Conservation (phyloP, 2,329 filamentous ascomycete genomes). For the Chalaropsis ovoidea region DNA sequence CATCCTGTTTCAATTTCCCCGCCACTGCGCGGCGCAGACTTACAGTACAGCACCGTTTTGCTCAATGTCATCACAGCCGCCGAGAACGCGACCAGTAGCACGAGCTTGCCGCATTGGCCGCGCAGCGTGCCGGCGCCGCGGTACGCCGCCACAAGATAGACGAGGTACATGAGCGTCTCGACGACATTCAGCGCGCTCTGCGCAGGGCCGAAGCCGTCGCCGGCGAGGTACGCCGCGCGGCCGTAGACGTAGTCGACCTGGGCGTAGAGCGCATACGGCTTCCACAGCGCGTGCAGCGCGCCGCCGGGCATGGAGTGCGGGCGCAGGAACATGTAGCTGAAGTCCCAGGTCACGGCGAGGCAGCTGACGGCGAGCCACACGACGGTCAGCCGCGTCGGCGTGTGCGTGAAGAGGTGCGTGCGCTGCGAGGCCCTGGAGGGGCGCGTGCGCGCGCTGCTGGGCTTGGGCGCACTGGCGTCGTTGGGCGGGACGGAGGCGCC, state of each 20-base stretch:
- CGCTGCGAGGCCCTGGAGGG: constrained; percentile 14
- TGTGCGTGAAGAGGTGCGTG: constrained; percentile 36
- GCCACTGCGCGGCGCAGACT: constrained; percentile 29
- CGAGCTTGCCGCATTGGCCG: constrained; percentile 38
- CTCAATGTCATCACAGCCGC: constrained; percentile 50
- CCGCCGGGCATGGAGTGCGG: constrained; percentile 77
- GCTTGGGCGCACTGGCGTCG: constrained; percentile 25
- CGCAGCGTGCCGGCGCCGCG: constrained; percentile 32
- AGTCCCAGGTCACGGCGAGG: constrained; percentile 74
- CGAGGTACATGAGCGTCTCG: constrained; percentile 55
- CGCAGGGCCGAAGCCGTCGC: constrained; percentile 66
- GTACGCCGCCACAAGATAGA: constrained; percentile 39
- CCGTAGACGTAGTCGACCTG: constrained; percentile 74
- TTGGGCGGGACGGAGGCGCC: constrained; percentile 28
- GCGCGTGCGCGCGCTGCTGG: constrained; percentile 16
- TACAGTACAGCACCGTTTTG: constrained; percentile 53
- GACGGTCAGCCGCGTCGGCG: constrained; percentile 41
- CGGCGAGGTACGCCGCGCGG: constrained; percentile 55
- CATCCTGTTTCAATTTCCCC: not conserved
- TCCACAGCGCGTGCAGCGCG: constrained; percentile 61
- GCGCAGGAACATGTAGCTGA: constrained; percentile 65
- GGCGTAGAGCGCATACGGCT: constrained; percentile 72
- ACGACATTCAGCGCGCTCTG: constrained; percentile 60
- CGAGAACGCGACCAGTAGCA: constrained; percentile 42
- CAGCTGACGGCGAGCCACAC: constrained; percentile 66